Percentiles rank a stretch among this genome's conserved stretches.
These are phyloP conservation scores for Globisporangium nodosum DNA, from an alignment of 352 stramenopile species.

Conservation along the genomic window DNA sequence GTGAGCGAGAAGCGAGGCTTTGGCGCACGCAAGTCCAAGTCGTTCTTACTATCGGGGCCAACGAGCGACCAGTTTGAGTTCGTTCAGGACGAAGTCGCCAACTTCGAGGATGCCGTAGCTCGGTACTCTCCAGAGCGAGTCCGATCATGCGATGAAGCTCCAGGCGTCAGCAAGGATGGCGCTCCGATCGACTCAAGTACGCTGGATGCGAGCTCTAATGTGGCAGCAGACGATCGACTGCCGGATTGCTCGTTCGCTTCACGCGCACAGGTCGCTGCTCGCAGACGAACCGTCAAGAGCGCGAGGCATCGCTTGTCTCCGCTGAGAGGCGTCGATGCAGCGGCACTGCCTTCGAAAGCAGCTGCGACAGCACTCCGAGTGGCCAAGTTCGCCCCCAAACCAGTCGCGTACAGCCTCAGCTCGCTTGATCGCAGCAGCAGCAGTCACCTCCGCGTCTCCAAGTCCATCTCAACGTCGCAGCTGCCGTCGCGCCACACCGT, in stretches of 20 bases:
- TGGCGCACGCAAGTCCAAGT: slow-evolving; percentile 5
- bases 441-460: slow-evolving; percentile 2
- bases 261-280: neutral
- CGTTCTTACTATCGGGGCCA: slow-evolving; percentile 13
- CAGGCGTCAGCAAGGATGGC: neutral
- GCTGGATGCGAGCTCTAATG: neutral
- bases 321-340: slow-evolving; percentile 1
- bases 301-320: slow-evolving; percentile 4
- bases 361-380: slow-evolving; percentile 7
- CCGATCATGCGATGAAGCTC: too few relatives aligned
- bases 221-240: neutral
- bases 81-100: slow-evolving; percentile 12
- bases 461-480: neutral
- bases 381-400: slow-evolving; percentile 12
- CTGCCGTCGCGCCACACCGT: neutral
- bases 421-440: slow-evolving; percentile 1
- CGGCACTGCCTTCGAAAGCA: neutral
- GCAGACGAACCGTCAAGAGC: neutral
- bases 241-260: neutral
- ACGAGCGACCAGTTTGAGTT: slow-evolving; percentile 12
- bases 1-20: slow-evolving; percentile 13
- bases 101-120: slow-evolving; percentile 1
- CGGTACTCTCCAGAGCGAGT: slow-evolving; percentile 5
- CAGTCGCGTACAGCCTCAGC: slow-evolving; percentile 17
- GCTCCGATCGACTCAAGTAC: neutral